Percentiles rank a stretch among this genome's conserved stretches.
These are phyloP conservation scores for Citrullus colocynthis DNA, from an alignment of 306 rosid species.

Conservation along the genomic window DNA sequence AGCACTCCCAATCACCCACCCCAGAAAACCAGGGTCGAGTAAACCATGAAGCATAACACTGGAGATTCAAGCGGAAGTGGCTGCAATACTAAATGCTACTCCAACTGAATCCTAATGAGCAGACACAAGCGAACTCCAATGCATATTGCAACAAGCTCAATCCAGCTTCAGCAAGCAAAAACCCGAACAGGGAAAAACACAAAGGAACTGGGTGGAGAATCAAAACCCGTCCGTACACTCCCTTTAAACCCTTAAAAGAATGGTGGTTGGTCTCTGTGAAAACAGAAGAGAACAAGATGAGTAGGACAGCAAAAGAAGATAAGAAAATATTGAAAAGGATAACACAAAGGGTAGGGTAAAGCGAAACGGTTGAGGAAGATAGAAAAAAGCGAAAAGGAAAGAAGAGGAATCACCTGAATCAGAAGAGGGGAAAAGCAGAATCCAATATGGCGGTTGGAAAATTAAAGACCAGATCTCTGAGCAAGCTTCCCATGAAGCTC, in stretches of 20 bases:
- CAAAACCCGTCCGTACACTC: neutral
- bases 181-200: conserved; percentile 10
- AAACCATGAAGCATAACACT: conserved; percentile 11
- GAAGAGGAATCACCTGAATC: conserved; percentile 58
- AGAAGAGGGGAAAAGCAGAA: conserved; percentile 15
- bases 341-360: conserved; percentile 14
- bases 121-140: conserved; percentile 13
- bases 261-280: conserved; percentile 16
- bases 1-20: neutral
- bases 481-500: conserved; percentile 76
- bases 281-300: conserved; percentile 12
- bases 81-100: conserved; percentile 11
- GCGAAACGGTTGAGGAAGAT: neutral
- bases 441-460: conserved; percentile 24
- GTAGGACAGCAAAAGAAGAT: neutral
- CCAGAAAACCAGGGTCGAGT: conserved; percentile 4
- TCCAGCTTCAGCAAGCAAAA: conserved; percentile 15
- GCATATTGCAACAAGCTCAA: conserved; percentile 12
- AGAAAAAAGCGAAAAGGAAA: neutral
- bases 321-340: neutral
- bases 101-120: conserved; percentile 9
- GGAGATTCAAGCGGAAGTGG: neutral
- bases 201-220: conserved; percentile 22
- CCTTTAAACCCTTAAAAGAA: conserved; percentile 9
- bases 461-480: conserved; percentile 61